Evolutionary conservation across 208 protist species (phyloP).

Genomic region (Plasmodiophora brassicae): DNA sequence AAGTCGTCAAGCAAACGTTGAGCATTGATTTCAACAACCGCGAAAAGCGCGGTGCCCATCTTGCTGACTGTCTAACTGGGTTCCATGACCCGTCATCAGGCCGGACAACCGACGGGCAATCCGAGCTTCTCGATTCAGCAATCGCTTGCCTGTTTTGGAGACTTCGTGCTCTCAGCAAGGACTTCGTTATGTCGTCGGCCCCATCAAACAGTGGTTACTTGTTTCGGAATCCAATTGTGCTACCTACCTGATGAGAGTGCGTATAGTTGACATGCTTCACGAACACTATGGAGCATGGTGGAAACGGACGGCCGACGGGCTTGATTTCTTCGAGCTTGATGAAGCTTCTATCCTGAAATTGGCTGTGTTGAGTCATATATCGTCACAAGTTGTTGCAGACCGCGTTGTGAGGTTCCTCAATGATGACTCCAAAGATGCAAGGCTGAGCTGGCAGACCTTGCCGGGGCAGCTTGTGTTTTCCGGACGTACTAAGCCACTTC

Average conservation of each 20-base stretch:
- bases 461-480: constrained; percentile 6
- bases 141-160: neutral
- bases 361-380: neutral
- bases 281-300: neutral
- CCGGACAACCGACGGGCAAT: neutral
- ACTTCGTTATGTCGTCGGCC: neutral
- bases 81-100: neutral
- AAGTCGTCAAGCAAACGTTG: neutral
- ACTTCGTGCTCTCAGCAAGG: neutral
- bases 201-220: neutral
- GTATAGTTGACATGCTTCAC: neutral
- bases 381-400: neutral
- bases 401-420: neutral
- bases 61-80: neutral
- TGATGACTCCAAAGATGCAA: neutral
- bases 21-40: neutral
- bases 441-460: neutral
- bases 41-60: neutral
- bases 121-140: constrained; percentile 1
- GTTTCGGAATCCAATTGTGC: neutral
- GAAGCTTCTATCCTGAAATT: neutral
- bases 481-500: constrained; percentile 1
- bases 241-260: neutral
- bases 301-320: neutral
- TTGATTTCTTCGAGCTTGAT: constrained; percentile 26